Evolutionary conservation across 2,329 filamentous ascomycete genomes (phyloP).

Genomic region (Epichloe scottii): DNA sequence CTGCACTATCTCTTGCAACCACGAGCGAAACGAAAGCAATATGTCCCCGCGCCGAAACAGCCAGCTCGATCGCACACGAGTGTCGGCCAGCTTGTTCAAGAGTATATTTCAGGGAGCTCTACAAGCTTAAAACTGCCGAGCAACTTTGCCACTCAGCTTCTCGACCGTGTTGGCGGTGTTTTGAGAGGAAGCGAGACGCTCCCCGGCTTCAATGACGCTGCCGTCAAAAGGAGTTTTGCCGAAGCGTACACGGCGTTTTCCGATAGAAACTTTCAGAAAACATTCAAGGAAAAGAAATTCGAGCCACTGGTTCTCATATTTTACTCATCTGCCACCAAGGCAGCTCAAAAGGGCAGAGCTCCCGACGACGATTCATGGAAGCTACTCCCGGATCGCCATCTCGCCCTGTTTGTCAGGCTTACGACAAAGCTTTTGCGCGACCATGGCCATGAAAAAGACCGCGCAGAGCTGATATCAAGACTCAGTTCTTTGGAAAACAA

Average conservation of each 20-base stretch:
- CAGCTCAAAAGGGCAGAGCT: slow-evolving; percentile 58
- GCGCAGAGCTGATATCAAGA: slow-evolving; percentile 69
- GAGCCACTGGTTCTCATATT: slow-evolving; percentile 93
- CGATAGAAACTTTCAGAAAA: slow-evolving; percentile 74
- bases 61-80: slow-evolving; percentile 53
- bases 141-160: slow-evolving; percentile 37
- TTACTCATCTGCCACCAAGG: slow-evolving; percentile 87
- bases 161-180: slow-evolving; percentile 69
- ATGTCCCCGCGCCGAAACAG: slow-evolving; percentile 55
- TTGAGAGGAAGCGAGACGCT: slow-evolving; percentile 70
- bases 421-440: slow-evolving; percentile 69
- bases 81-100: slow-evolving; percentile 77
- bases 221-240: slow-evolving; percentile 87
- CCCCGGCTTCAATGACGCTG: slow-evolving; percentile 80
- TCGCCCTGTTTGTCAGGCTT: slow-evolving; percentile 85
- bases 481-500: slow-evolving; percentile 82
- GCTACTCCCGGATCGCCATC: slow-evolving; percentile 81
- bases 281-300: slow-evolving; percentile 81
- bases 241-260: slow-evolving; percentile 91
- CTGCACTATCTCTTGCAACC: slow-evolving; percentile 89
- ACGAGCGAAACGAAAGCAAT: slow-evolving; percentile 78
- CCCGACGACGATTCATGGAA: slow-evolving; percentile 83
- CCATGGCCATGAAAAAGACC: slow-evolving; percentile 73
- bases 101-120: slow-evolving; percentile 50
- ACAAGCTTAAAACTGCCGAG: slow-evolving; percentile 44